Evolutionary conservation across 495 filamentous ascomycete species (phyloP).

Genomic region (Xylaria intraflava): DNA sequence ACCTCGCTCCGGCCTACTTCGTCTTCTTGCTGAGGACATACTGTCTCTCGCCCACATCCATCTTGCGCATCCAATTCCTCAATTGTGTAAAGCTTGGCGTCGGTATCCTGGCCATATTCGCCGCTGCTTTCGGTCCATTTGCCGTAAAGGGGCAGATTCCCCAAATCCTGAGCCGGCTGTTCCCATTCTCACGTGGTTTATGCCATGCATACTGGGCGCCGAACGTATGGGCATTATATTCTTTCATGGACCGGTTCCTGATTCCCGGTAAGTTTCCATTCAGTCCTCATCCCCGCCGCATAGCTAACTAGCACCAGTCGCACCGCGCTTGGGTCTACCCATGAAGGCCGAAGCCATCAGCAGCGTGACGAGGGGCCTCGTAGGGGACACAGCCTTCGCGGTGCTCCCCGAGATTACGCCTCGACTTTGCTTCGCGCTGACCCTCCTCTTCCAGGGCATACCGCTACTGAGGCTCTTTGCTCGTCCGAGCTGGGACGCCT

Average conservation of each 20-base stretch:
- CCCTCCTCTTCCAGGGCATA: constrained; percentile 74
- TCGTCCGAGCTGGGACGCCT: constrained; percentile 75
- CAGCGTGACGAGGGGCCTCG: constrained; percentile 85
- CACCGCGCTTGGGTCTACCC: constrained; percentile 66
- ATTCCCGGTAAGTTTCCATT: constrained; percentile 58
- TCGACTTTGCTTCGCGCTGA: constrained; percentile 71
- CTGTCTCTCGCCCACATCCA: constrained; percentile 72
- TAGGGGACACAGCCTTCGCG: constrained; percentile 93
- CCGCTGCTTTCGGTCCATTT: constrained; percentile 84
- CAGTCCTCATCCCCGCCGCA: neutral
- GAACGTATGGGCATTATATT: constrained; percentile 96
- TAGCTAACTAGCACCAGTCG: constrained; percentile 49
- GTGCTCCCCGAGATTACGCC: constrained; percentile 83
- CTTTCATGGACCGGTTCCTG: constrained; percentile 74
- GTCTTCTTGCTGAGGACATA: constrained; percentile 77
- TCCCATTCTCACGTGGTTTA: constrained; percentile 87
- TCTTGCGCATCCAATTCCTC: constrained; percentile 66
- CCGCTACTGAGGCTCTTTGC: constrained; percentile 77
- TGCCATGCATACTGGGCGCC: constrained; percentile 99
- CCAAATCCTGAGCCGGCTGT: constrained; percentile 79
- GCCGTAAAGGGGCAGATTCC: constrained; percentile 74
- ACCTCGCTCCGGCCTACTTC: constrained; percentile 94
- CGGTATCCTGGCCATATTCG: constrained; percentile 67
- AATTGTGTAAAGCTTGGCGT: constrained; percentile 78
- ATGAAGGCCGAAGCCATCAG: constrained; percentile 68